phyloP scores from a whole-genome alignment of 345 rosid species.

The Eucalyptus erythrocorys region DNA sequence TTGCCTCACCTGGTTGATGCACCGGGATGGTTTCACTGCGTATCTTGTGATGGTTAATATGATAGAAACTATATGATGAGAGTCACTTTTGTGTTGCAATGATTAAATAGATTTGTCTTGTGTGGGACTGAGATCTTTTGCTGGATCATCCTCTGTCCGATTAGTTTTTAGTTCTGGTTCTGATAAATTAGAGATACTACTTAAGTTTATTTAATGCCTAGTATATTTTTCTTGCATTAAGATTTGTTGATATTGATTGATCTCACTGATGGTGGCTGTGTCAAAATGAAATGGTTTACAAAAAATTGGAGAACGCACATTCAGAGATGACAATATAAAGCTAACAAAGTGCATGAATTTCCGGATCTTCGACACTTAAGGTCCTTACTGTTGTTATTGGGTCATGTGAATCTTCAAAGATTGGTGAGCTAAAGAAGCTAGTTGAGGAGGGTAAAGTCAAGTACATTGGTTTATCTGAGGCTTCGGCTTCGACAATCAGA shows the following conservation, averaged over 20 bases:
- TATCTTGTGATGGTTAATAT: not conserved
- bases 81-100: not conserved
- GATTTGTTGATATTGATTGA: not conserved
- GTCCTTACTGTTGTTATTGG: not conserved
- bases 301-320: constrained; percentile 66
- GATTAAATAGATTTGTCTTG: not conserved
- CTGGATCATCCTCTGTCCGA: not conserved
- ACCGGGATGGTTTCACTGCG: not conserved
- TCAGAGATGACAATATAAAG: constrained; percentile 4
- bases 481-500: constrained; percentile 70
- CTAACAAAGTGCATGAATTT: not conserved
- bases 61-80: not conserved
- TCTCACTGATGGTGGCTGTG: not conserved
- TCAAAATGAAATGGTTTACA: constrained; percentile 17
- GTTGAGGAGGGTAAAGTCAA: constrained; percentile 59
- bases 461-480: constrained; percentile 66
- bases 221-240: not conserved
- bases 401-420: not conserved
- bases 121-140: not conserved
- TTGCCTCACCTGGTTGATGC: not conserved
- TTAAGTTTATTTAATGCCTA: not conserved
- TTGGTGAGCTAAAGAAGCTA: not conserved
- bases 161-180: not conserved
- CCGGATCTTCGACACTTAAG: not conserved
- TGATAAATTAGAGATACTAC: not conserved